Base-by-base conservation (phyloP, 2,329 filamentous ascomycete species). In the Epichloe brachyelytri region DNA sequence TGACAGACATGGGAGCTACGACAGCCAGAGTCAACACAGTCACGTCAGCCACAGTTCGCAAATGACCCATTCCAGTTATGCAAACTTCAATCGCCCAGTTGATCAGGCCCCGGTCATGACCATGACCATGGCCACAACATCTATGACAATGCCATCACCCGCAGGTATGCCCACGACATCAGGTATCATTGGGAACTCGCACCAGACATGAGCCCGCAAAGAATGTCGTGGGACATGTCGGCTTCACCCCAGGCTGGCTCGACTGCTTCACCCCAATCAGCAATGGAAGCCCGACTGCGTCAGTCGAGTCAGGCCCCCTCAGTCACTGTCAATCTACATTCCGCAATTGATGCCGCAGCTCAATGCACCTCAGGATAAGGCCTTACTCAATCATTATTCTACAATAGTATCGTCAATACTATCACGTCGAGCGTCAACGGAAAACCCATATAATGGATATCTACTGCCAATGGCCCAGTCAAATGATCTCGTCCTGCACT, bases 361-460 rank as follows among this genome's bases (percentile, higher is more conserved):
- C 17, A 53, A 51, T 10, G 57, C 59, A 6, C 54, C 61, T 2
- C 55, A 63, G 43, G 64, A 67, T 50, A 62, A 59, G 48, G 63
- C 62, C 17, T 54, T 67, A 2, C 57, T 67, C 41, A 66, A 67
- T 50, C 64, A 67, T 51, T 67, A 65, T 44, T 60, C 60, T 0
- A 63, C 59, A 20, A 64, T 67, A 11, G 64, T 67, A 14, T 62
- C 64, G 0, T 58, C 62, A 2, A 59, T 67, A 5, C 59, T 67
- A 2, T 67, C 63, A 1, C 58, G 64, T n/a, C 58, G 60, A 8
- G 54, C 56, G n/a, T 58, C 59, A 0, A 33, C 52, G 0, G 53
- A 54, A 8, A 67, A 66, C 41, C 64, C 64, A 0, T 67, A 65
- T 40, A 60, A 64, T 20, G 57, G 57, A 43, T 62, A 65, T 40